These are phyloP conservation scores for Delonix regia DNA, from an alignment of 306 rosid species.

Conservation along the genomic window DNA sequence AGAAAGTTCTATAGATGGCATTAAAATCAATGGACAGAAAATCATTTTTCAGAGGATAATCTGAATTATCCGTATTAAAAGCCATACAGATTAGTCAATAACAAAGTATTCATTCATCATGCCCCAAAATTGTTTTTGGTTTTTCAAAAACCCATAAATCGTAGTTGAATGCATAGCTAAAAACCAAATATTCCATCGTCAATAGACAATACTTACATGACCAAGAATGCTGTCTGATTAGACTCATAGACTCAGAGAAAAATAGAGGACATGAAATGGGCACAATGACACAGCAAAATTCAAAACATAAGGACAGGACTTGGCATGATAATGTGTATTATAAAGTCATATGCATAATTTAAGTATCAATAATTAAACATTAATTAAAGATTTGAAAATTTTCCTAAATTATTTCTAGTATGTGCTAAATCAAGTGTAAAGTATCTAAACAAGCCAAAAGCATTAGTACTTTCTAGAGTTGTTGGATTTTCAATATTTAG, in stretches of 20 bases:
- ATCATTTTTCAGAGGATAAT: neutral
- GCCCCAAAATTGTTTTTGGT: constrained; percentile 1
- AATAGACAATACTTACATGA: neutral
- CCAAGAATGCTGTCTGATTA: too few relatives aligned
- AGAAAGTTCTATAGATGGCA: constrained; percentile 3
- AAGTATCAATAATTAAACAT: neutral
- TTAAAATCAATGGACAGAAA: neutral
- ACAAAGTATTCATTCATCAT: neutral
- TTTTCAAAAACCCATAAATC: constrained; percentile 15
- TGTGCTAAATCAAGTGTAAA: neutral
- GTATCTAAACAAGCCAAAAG: neutral
- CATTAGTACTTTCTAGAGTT: neutral
- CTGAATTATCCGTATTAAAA: neutral
- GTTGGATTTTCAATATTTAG: neutral
- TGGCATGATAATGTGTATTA: neutral
- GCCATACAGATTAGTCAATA: neutral
- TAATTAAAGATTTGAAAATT: neutral
- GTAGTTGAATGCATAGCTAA: constrained; percentile 11
- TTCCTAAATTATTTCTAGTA: neutral
- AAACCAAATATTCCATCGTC: neutral
- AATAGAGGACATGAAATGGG: neutral
- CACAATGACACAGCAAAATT: neutral
- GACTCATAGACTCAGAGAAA: neutral
- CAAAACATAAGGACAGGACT: neutral
- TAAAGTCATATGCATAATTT: neutral